phyloP scores from a whole-genome alignment of 805 yeast genomes.

The Cyberlindnera americana region DNA sequence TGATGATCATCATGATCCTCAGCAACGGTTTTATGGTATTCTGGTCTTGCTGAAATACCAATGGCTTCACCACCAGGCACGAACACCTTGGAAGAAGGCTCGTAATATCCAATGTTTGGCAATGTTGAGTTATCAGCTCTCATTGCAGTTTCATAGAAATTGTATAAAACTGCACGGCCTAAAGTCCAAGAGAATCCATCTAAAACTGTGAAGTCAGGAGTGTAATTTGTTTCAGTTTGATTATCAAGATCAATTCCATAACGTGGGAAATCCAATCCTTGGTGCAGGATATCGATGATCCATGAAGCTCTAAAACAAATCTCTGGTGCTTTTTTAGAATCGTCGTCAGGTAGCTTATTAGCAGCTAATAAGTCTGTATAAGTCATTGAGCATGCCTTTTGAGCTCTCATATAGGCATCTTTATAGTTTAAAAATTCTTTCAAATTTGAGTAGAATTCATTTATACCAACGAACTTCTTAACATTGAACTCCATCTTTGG shows the following conservation, averaged over 20 bases:
- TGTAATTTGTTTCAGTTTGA: constrained; percentile 24
- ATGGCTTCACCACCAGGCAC: constrained; percentile 51
- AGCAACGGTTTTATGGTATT: constrained; percentile 28
- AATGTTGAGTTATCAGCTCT: constrained; percentile 10
- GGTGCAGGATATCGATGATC: constrained; percentile 52
- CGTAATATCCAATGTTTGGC: constrained; percentile 41
- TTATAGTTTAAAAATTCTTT: constrained; percentile 40
- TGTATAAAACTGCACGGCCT: constrained; percentile 60
- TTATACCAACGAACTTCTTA: constrained; percentile 58
- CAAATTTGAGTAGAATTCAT: constrained; percentile 65
- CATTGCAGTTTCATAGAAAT: constrained; percentile 45
- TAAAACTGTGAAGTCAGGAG: constrained; percentile 41
- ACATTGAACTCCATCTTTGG: constrained; percentile 57
- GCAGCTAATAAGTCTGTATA: constrained; percentile 15
- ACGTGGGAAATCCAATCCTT: constrained; percentile 58
- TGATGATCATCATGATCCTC: constrained; percentile 14
- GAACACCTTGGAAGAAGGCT: constrained; percentile 45
- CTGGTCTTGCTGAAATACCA: constrained; percentile 42
- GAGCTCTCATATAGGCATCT: constrained; percentile 40
- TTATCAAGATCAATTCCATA: constrained; percentile 37
- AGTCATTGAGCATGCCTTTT: constrained; percentile 40
- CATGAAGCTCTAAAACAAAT: constrained; percentile 62
- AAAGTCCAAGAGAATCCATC: constrained; percentile 52
- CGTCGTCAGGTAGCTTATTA: constrained; percentile 22
- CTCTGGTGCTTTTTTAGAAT: constrained; percentile 44